A percentile compares a stretch with the other conserved stretches of the same genome.
Evolutionary conservation across 208 protist genomes (phyloP).

Genomic region (Trypanosoma vivax): DNA sequence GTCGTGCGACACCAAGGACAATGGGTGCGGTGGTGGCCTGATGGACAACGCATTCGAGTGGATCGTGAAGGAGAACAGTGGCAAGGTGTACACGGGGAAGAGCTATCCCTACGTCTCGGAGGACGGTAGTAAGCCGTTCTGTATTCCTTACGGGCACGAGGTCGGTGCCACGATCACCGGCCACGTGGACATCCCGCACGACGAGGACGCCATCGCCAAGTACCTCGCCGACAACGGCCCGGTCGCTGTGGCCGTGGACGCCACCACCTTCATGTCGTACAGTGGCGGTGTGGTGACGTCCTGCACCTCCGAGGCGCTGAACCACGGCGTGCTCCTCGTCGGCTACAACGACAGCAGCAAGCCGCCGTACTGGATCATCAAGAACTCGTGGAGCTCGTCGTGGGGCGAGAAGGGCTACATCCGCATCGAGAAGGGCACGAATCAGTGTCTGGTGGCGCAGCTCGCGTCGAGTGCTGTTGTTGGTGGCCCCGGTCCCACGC

Average conservation of each 20-base stretch:
- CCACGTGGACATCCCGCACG: conserved; percentile 52
- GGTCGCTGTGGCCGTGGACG: conserved; percentile 90
- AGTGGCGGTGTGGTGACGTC: conserved; percentile 66
- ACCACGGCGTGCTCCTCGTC: conserved; percentile 89
- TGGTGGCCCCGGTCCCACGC: conserved; percentile 10
- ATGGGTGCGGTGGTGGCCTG: conserved; percentile 85
- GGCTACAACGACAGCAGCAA: conserved; percentile 65
- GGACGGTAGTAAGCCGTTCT: conserved; percentile 22
- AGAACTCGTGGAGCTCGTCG: conserved; percentile 85
- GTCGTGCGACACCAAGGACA: conserved; percentile 80
- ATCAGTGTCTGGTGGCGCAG: conserved; percentile 75
- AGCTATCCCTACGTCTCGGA: conserved; percentile 80
- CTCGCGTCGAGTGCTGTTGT: conserved; percentile 45
- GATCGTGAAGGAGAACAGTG: conserved; percentile 50
- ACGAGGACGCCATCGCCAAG: conserved; percentile 72
- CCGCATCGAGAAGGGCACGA: conserved; percentile 70
- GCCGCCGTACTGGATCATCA: conserved; percentile 83
- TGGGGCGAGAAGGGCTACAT: conserved; percentile 91
- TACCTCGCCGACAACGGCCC: conserved; percentile 75
- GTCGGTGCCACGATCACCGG: conserved; percentile 68
- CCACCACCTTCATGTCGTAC: conserved; percentile 72
- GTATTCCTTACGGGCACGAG: conserved; percentile 28
- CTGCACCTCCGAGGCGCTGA: conserved; percentile 56
- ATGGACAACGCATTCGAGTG: conserved; percentile 80
- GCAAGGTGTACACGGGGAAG: conserved; percentile 56